These are phyloP conservation scores for Marchantia polymorpha DNA, from an alignment of 225 moss, liverwort and hornwort genomes.

Conservation along the genomic window DNA sequence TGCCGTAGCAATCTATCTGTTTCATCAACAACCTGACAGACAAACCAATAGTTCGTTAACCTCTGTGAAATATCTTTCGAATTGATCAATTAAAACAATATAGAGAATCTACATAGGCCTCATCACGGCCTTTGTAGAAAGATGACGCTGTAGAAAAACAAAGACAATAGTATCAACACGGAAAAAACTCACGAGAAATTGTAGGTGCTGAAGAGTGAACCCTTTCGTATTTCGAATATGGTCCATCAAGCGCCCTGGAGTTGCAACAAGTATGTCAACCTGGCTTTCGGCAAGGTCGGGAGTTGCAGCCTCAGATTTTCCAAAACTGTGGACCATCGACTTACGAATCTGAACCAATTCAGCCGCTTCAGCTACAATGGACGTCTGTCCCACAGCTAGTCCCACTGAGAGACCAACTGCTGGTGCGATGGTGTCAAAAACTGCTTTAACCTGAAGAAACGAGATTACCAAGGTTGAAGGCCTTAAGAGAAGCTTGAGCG, in stretches of 20 bases:
- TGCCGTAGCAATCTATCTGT: conserved; percentile 90
- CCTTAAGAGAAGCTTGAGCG: not conserved
- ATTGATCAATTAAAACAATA: no score
- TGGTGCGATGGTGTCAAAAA: conserved; percentile 83
- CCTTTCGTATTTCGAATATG: conserved; percentile 77
- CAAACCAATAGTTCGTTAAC: not conserved
- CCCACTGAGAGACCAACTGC: conserved; percentile 92
- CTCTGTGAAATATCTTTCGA: no score
- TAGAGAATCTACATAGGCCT: no score
- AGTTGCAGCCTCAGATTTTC: conserved; percentile 30
- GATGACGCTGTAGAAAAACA: no score
- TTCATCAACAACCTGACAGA: conserved; percentile 91
- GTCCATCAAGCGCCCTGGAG: conserved; percentile 95
- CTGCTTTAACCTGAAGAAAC: conserved; percentile 71
- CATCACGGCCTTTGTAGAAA: no score
- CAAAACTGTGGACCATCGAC: conserved; percentile 73
- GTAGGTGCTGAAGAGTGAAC: conserved; percentile 85
- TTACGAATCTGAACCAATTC: conserved; percentile 63
- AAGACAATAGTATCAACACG: no score
- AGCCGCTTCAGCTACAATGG: conserved; percentile 67
- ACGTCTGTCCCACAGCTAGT: conserved; percentile 81
- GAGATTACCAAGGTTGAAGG: not conserved
- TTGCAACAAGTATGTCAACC: conserved; percentile 88
- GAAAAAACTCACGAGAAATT: conserved; percentile 60
- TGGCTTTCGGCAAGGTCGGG: conserved; percentile 51